These are phyloP conservation scores for Kappamyces sp. DNA, from an alignment of 192 early-diverging fungal genomes.

Conservation along the genomic window DNA sequence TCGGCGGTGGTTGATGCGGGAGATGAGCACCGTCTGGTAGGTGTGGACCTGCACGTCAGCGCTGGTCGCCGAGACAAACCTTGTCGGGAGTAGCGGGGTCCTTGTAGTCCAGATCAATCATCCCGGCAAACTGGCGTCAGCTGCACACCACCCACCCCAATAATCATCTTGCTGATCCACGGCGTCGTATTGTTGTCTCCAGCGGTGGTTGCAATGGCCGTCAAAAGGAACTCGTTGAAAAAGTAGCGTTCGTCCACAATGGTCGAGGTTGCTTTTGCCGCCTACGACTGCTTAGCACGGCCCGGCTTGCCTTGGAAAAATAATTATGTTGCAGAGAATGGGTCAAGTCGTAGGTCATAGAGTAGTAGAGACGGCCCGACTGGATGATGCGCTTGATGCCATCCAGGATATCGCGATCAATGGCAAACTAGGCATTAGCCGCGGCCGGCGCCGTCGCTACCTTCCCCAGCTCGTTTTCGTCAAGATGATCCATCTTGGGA, in stretches of 20 bases:
- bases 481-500: conserved; percentile 1
- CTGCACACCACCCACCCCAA: too few relatives aligned
- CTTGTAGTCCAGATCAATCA: conserved; percentile 32
- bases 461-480: conserved; percentile 7
- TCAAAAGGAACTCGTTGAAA: conserved; percentile 37
- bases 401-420: conserved; percentile 38
- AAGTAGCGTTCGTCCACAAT: conserved; percentile 50
- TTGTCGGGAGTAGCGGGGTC: background rate
- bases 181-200: conserved; percentile 23
- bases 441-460: too few relatives aligned
- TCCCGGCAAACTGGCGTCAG: conserved; percentile 46
- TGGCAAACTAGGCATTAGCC: conserved; percentile 25
- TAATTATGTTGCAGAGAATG: conserved; percentile 52
- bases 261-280: conserved; percentile 19
- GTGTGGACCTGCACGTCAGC: conserved; percentile 6
- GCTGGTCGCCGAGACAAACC: background rate
- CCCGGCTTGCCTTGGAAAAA: too few relatives aligned
- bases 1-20: conserved; percentile 37
- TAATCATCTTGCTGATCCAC: conserved; percentile 39
- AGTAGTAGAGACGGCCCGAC: conserved; percentile 47
- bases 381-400: conserved; percentile 32
- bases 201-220: conserved; percentile 15
- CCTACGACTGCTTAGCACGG: background rate
- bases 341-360: conserved; percentile 46
- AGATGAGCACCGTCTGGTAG: conserved; percentile 42